These are phyloP conservation scores for Cucurbita ficifolia DNA, from an alignment of 306 rosid species.

Conservation along the genomic window DNA sequence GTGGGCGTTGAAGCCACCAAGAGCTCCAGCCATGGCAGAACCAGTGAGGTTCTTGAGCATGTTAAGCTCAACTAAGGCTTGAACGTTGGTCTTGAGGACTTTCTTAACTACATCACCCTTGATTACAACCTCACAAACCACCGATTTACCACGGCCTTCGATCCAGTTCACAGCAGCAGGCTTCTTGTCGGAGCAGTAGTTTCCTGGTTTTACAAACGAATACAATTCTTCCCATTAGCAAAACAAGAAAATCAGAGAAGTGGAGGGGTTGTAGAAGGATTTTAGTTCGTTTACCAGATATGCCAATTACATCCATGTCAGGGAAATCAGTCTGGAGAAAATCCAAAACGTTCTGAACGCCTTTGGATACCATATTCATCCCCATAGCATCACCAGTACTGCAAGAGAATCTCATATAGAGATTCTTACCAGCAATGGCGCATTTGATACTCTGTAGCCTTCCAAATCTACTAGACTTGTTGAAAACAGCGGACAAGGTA, in stretches of 20 bases:
- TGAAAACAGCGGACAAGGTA: background rate
- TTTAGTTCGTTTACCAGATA: constrained; percentile 1
- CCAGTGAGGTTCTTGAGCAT: constrained; percentile 14
- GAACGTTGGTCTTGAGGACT: constrained; percentile 10
- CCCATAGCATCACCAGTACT: constrained; percentile 16
- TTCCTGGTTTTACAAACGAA: background rate
- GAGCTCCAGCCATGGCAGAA: constrained; percentile 16
- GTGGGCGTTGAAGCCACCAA: constrained; percentile 16
- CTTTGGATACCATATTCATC: constrained; percentile 16
- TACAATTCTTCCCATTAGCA: background rate
- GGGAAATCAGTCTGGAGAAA: constrained; percentile 9
- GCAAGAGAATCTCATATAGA: constrained; percentile 11
- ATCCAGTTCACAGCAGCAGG: constrained; percentile 15
- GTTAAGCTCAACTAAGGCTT: constrained; percentile 13
- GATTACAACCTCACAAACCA: constrained; percentile 13
- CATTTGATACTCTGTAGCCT: constrained; percentile 12
- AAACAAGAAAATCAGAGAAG: background rate
- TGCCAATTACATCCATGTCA: constrained; percentile 14
- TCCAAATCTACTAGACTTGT: constrained; percentile 10
- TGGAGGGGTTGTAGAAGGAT: background rate
- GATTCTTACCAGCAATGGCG: constrained; percentile 14
- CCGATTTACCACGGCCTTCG: constrained; percentile 13
- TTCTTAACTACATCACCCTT: constrained; percentile 9
- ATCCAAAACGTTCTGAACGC: constrained; percentile 13
- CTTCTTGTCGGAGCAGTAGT: constrained; percentile 13